Conservation (phyloP, 805 yeast species). For the Monosporozyma unispora region DNA sequence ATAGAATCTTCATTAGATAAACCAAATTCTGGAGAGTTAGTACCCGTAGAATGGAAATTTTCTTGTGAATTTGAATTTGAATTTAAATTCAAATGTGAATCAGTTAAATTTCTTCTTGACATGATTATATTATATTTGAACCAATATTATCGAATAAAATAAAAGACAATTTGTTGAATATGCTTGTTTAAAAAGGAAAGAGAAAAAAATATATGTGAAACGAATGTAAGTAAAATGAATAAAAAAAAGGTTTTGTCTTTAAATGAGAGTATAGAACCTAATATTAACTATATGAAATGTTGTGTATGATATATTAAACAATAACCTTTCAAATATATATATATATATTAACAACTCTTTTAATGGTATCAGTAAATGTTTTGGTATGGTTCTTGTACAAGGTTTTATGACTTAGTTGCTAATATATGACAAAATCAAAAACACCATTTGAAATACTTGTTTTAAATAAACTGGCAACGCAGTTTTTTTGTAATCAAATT, state of each 20-base stretch:
- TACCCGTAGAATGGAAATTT: neutral
- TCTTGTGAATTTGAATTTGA: constrained; percentile 15
- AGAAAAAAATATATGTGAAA: too few relatives aligned
- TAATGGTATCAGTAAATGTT: neutral
- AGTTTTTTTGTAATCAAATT: too few relatives aligned
- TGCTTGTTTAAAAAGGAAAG: too few relatives aligned
- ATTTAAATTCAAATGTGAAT: constrained; percentile 5
- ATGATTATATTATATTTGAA: constrained; percentile 38
- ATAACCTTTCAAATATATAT: neutral
- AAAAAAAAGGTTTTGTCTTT: neutral
- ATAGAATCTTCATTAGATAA: neutral
- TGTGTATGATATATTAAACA: too few relatives aligned
- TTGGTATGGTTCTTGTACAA: neutral
- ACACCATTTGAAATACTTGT: too few relatives aligned
- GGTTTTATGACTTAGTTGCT: too few relatives aligned
- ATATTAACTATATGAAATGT: too few relatives aligned
- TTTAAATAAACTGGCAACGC: too few relatives aligned
- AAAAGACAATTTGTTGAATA: too few relatives aligned
- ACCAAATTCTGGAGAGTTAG: neutral
- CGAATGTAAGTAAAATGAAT: neutral
- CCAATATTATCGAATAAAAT: too few relatives aligned
- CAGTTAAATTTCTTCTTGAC: constrained; percentile 9
- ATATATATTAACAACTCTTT: neutral
- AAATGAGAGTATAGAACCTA: neutral
- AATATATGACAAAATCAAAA: too few relatives aligned